Evolutionary conservation across 2,329 filamentous ascomycete genomes (phyloP).

Genomic region (Verticillium isaacii): DNA sequence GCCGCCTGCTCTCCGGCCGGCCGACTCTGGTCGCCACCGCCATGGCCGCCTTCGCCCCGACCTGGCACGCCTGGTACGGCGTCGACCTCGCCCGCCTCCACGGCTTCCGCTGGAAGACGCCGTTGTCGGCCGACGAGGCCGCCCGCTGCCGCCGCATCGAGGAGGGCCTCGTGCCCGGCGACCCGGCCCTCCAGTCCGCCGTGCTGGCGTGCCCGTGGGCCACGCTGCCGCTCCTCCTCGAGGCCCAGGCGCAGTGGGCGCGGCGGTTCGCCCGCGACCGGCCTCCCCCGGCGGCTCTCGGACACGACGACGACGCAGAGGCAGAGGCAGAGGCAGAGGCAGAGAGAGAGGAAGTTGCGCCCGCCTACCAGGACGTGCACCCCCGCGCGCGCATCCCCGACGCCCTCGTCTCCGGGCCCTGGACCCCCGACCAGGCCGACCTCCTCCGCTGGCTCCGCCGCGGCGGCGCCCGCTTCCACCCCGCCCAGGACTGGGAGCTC

Average conservation of each 20-base stretch:
- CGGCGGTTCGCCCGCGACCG: constrained; percentile 28
- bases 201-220: constrained; percentile 40
- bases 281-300: constrained; percentile 17
- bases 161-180: constrained; percentile 22
- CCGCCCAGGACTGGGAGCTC: constrained; percentile 34
- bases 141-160: background rate
- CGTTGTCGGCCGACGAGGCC: background rate
- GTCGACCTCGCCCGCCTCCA: constrained; percentile 6
- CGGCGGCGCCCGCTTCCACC: constrained; percentile 27
- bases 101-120: background rate
- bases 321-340: constrained; percentile 12
- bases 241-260: constrained; percentile 43
- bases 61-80: constrained; percentile 33
- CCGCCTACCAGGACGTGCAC: constrained; percentile 29
- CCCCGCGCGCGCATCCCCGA: constrained; percentile 32
- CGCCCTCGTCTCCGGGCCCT: constrained; percentile 34
- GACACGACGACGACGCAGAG: constrained; percentile 18
- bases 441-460: constrained; percentile 42
- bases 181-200: constrained; percentile 38
- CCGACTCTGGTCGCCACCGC: constrained; percentile 31
- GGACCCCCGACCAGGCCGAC: constrained; percentile 30
- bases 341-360: constrained; percentile 15
- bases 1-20: constrained; percentile 37
- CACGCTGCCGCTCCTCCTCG: constrained; percentile 38
- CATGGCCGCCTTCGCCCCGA: constrained; percentile 29